phyloP scores from a whole-genome alignment of 2,329 filamentous ascomycete genomes.

The Xylariaceae sp. region DNA sequence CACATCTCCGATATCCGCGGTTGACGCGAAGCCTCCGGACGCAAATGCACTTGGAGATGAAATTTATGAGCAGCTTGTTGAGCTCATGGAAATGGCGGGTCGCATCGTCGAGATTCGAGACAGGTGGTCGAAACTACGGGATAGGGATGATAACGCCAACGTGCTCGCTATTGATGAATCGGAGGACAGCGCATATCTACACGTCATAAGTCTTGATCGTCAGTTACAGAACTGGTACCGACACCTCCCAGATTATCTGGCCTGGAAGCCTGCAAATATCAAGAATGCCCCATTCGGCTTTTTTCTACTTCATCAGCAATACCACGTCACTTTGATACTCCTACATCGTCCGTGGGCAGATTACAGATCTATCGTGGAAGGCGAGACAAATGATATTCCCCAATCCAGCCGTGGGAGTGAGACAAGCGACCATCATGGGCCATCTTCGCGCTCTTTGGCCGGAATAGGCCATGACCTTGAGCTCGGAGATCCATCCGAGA shows the following conservation, averaged over 20 bases:
- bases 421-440: background rate
- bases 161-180: background rate
- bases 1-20: background rate
- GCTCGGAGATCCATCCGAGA: background rate
- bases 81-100: slow-evolving; percentile 11
- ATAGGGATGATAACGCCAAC: background rate
- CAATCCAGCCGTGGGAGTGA: slow-evolving; percentile 1
- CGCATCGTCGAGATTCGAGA: slow-evolving; percentile 4
- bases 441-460: background rate
- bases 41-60: slow-evolving; percentile 6
- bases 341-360: slow-evolving; percentile 7
- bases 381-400: background rate
- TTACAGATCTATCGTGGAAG: background rate
- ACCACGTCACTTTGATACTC: slow-evolving; percentile 8
- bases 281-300: slow-evolving; percentile 10
- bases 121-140: background rate
- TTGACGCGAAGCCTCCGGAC: background rate
- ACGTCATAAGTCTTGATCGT: slow-evolving; percentile 4
- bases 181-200: background rate
- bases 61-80: slow-evolving; percentile 10
- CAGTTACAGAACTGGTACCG: slow-evolving; percentile 13
- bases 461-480: background rate
- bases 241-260: slow-evolving; percentile 9
- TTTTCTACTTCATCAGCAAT: slow-evolving; percentile 15
- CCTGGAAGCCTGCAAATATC: slow-evolving; percentile 9